These are phyloP conservation scores for Daedalea quercina DNA, from an alignment of 768 basidiomycete species.

Conservation along the genomic window DNA sequence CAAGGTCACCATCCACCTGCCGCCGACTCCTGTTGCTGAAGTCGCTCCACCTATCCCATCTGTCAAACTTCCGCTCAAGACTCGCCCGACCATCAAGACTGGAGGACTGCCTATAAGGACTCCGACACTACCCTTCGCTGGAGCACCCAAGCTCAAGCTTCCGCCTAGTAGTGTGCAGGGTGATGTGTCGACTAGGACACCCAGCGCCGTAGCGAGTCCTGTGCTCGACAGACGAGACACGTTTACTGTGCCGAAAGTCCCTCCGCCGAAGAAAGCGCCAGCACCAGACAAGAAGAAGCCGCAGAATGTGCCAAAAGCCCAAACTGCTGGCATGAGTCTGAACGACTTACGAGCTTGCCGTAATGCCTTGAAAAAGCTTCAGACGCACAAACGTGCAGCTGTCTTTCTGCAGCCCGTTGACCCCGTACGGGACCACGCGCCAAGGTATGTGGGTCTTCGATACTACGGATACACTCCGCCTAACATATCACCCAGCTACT, in stretches of 20 bases:
- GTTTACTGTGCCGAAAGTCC: constrained; percentile 12
- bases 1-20: constrained; percentile 79
- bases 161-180: constrained; percentile 26
- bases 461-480: not conserved
- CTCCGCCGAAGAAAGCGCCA: constrained; percentile 26
- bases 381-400: constrained; percentile 61
- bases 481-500: constrained; percentile 54
- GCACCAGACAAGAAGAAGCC: constrained; percentile 23
- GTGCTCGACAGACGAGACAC: constrained; percentile 6
- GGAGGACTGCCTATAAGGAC: constrained; percentile 27
- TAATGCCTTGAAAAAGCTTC: constrained; percentile 75
- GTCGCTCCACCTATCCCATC: constrained; percentile 44
- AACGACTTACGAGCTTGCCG: constrained; percentile 72
- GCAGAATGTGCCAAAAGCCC: constrained; percentile 58
- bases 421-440: constrained; percentile 86
- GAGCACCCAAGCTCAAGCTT: constrained; percentile 55
- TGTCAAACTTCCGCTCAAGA: constrained; percentile 46
- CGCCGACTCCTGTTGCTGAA: constrained; percentile 66
- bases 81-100: constrained; percentile 27
- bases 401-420: constrained; percentile 90
- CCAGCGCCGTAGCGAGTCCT: constrained; percentile 13
- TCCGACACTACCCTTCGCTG: constrained; percentile 23
- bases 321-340: constrained; percentile 67
- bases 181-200: constrained; percentile 23
- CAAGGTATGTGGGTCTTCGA: constrained; percentile 50